Evolutionary conservation across 441 rosid species (phyloP), one percentile per base, ranked within the genome.

Genomic region (Brassica balearica): DNA sequence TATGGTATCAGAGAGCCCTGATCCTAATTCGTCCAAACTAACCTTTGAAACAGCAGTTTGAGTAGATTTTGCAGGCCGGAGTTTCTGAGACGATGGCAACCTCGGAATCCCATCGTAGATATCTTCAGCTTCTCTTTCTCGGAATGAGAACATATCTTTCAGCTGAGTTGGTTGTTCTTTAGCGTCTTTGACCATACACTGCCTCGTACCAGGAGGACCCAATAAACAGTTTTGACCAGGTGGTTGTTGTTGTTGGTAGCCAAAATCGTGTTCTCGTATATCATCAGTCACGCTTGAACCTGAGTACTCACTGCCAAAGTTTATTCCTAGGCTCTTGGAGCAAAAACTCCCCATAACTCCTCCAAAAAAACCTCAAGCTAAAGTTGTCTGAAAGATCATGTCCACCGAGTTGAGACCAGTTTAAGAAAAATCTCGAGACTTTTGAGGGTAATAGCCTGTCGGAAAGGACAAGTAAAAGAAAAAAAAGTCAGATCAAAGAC

Each of bases 41-140:
- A 88, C 93, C 93, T 85, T 89, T 6, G 91, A 85, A 71, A 87
- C 90, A 6, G 89, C 83, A 1, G 86, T 87, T 65, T 88, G 91
- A 23, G 87, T 85, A 55, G 90, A 83, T 84, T 87, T 84, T 22
- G 72, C 82, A 2, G 91, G 78, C 76, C 88, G 80, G 8, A 84
- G 76, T 82, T 89, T 89, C 75, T 77, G 88, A n/a, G 82, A 60
- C 65, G 76, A 76, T 4, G 78, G 68, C 25, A 78, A 77, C 29
- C 88, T 83, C 34, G 93, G 93, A 75, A 89, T 89, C 19, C 91
- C 93, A 55, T 89, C 93, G 10, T 87, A 87, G 60, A 86, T 86
- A 46, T 85, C 75, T 68, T 80, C 72, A 3, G 53, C 71, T 77
- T 68, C 81, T 11, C 63, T 80, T 48, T 73, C 82, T 2, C 69